Evolutionary conservation across 495 filamentous ascomycete genomes (phyloP).

Genomic region (Penicillium cinerascens): DNA sequence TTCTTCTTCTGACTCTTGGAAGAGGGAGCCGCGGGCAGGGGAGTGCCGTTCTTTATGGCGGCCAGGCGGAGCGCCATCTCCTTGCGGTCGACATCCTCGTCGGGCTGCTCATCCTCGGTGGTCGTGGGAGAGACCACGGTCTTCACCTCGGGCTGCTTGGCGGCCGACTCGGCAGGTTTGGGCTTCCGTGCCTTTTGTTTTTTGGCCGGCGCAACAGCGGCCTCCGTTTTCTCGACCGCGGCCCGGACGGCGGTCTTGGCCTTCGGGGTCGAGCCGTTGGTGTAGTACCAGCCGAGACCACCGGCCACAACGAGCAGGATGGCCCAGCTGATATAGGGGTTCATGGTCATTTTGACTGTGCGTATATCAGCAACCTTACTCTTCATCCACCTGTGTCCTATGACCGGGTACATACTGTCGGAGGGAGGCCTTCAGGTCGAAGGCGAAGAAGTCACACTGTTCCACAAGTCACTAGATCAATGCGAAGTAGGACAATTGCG

Average conservation of each 20-base stretch:
- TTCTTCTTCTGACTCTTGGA: conserved; percentile 57
- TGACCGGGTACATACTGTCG: conserved; percentile 10
- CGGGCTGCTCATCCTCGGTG: conserved; percentile 44
- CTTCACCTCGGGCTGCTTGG: conserved; percentile 33
- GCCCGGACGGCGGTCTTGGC: conserved; percentile 29
- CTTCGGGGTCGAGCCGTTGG: conserved; percentile 37
- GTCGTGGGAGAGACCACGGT: conserved; percentile 37
- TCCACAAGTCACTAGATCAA: background rate
- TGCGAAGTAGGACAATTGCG: conserved; percentile 11
- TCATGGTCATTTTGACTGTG: conserved; percentile 36
- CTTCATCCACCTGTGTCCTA: background rate
- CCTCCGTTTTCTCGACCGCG: conserved; percentile 36
- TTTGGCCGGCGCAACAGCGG: conserved; percentile 25
- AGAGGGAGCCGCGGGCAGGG: conserved; percentile 37
- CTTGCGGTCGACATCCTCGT: conserved; percentile 60
- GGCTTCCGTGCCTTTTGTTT: conserved; percentile 41
- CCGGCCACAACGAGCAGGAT: conserved; percentile 52
- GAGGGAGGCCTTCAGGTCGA: background rate
- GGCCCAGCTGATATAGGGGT: conserved; percentile 54
- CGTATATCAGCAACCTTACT: conserved; percentile 12
- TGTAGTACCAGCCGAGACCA: conserved; percentile 47
- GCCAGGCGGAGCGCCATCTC: conserved; percentile 72
- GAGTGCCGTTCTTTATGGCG: conserved; percentile 61
- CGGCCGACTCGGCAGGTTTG: conserved; percentile 31
- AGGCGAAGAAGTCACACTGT: conserved; percentile 5